Evolutionary conservation across 2,329 filamentous ascomycete genomes (phyloP).

Genomic region (Cladophialophora chaetospira): DNA sequence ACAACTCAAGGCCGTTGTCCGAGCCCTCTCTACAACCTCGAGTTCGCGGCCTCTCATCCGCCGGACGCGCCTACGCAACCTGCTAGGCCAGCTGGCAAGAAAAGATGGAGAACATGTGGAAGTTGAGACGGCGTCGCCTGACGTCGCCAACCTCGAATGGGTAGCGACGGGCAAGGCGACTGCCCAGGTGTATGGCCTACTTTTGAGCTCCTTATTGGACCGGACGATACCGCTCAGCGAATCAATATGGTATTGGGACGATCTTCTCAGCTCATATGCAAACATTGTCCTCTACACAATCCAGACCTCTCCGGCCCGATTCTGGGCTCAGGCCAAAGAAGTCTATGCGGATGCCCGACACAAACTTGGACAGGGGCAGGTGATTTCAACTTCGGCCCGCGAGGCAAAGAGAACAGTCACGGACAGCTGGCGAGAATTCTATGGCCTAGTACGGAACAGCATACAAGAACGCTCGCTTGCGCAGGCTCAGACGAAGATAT

Average conservation of each 20-base stretch:
- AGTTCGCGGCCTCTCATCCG: slow-evolving; percentile 65
- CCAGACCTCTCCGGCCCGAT: slow-evolving; percentile 76
- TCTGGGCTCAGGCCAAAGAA: slow-evolving; percentile 72
- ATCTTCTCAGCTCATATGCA: slow-evolving; percentile 74
- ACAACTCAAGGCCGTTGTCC: slow-evolving; percentile 66
- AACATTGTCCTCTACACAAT: slow-evolving; percentile 81
- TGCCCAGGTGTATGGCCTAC: slow-evolving; percentile 77
- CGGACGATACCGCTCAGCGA: slow-evolving; percentile 65
- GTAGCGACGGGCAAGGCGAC: slow-evolving; percentile 86
- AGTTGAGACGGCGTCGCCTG: slow-evolving; percentile 35
- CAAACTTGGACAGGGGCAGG: slow-evolving; percentile 32
- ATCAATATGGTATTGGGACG: slow-evolving; percentile 95
- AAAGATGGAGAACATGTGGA: slow-evolving; percentile 34
- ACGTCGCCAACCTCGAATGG: slow-evolving; percentile 77
- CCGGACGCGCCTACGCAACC: slow-evolving; percentile 58
- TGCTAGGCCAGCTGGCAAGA: slow-evolving; percentile 62
- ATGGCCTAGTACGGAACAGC: slow-evolving; percentile 74
- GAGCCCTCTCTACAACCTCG: slow-evolving; percentile 69
- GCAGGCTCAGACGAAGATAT: slow-evolving; percentile 69
- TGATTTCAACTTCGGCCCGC: slow-evolving; percentile 37
- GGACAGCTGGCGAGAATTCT: slow-evolving; percentile 65
- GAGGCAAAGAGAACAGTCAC: slow-evolving; percentile 38
- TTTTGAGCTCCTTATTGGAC: slow-evolving; percentile 26
- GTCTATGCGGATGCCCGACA: slow-evolving; percentile 55
- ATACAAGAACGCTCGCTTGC: slow-evolving; percentile 71